Base-by-base conservation (phyloP, 768 basidiomycete species). In the Tylopilus sp. region DNA sequence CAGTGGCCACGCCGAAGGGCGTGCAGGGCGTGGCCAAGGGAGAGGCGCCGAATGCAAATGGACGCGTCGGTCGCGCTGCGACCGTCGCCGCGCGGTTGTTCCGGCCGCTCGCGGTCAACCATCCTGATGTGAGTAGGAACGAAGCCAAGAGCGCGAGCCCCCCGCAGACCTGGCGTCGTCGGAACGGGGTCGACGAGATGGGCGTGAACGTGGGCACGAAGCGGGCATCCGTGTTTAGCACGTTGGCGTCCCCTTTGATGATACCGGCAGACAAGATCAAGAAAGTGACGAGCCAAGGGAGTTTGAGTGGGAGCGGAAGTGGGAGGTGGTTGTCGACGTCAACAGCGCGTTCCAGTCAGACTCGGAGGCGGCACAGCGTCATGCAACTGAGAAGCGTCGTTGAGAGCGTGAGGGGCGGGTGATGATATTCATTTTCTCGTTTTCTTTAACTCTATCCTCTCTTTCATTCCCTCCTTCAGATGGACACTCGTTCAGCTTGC, bases 151-250 rank as follows among this genome's bases (percentile, higher is more conserved):
- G 29, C 25, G 34, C 17, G 8, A 30, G 34, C 21, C 17, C 9
- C 12, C 6, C 36, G 38, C 48, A 22, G 28, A 26, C 2, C n/a
- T n/a, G n/a, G 34, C 30, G 30, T 6, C 29, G 28, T 0, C 21
- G 12, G 17, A 9, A 26, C 19, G 42, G 14, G 19, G 38, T 36
- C 21, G 60, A 61, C 34, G 60, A 61, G 52, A 51, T 58, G 60
- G 60, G 60, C 3, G 14, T 48, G 45, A 29, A 30, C 2, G 21
- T 45, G 31, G 19, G 16, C 34, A 70, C 73, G 74, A 65, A 63
- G 9, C 54, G 48, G 24, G 51, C 38, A 31, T 65, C 63, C 10
- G 33, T 56, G 63, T 57, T 65, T 3, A 53, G 42, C 43, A 6
- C 49, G 10, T 24, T 53, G 17, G 8, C 52, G n/a, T 50, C 58